Evolutionary conservation across 306 rosid genomes (phyloP).

Genomic region (Vicia villosa): DNA sequence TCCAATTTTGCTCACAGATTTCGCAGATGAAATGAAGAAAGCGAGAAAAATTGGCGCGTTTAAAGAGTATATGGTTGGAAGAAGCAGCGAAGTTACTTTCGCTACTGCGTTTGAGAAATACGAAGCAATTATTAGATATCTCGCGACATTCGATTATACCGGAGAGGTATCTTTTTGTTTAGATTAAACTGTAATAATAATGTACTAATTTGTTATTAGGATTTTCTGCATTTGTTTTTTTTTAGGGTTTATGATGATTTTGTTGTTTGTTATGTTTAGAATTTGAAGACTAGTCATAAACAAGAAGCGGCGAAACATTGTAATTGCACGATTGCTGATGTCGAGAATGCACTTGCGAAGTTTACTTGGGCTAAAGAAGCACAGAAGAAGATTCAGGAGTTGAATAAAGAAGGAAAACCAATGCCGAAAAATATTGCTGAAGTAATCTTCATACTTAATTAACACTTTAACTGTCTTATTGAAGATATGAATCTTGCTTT

Average conservation of each 20-base stretch:
- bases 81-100: conserved; percentile 86
- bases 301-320: conserved; percentile 86
- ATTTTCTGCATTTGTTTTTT: neutral
- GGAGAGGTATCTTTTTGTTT: conserved; percentile 62
- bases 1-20: conserved; percentile 40
- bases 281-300: conserved; percentile 52
- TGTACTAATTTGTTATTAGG: neutral
- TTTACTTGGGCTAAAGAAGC: conserved; percentile 93
- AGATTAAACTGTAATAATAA: neutral
- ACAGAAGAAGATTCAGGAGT: conserved; percentile 68
- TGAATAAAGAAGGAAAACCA: conserved; percentile 90
- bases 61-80: conserved; percentile 76
- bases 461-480: neutral
- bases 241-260: neutral
- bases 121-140: conserved; percentile 74
- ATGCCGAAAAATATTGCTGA: conserved; percentile 70
- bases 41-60: conserved; percentile 66
- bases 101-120: conserved; percentile 63
- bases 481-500: neutral
- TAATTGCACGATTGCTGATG: conserved; percentile 74
- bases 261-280: conserved; percentile 52
- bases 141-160: conserved; percentile 66
- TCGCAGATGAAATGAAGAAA: conserved; percentile 78
- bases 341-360: conserved; percentile 85
- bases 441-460: conserved; percentile 31